These are phyloP conservation scores for Diutina ranongensis DNA, from an alignment of 1,139 yeast species.

Conservation along the genomic window DNA sequence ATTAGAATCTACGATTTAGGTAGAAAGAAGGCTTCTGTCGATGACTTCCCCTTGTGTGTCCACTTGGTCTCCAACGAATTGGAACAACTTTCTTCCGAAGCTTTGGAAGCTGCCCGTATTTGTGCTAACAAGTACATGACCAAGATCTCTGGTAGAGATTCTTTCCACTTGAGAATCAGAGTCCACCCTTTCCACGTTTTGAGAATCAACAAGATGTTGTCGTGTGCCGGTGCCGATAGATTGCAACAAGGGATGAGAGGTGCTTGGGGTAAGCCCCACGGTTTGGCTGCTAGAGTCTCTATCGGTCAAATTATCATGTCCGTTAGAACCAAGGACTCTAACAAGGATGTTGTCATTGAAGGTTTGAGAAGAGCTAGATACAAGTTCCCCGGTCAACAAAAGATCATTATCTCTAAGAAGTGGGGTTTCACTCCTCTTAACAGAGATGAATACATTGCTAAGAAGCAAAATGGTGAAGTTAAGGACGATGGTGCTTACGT, in stretches of 20 bases:
- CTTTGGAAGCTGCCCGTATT: slow-evolving; percentile 99
- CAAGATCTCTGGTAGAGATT: slow-evolving; percentile 95
- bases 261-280: slow-evolving; percentile 99
- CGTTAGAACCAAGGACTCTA: slow-evolving; percentile 95
- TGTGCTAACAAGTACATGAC: slow-evolving; percentile 99
- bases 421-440: slow-evolving; percentile 99
- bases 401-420: slow-evolving; percentile 97
- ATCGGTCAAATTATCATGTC: slow-evolving; percentile 98
- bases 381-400: slow-evolving; percentile 99
- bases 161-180: slow-evolving; percentile 99
- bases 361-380: slow-evolving; percentile 99
- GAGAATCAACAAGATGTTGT: slow-evolving; percentile 99
- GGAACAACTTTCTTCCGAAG: slow-evolving; percentile 98
- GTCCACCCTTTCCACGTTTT: slow-evolving; percentile 99
- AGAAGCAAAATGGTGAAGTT: slow-evolving; percentile 95
- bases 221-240: slow-evolving; percentile 99
- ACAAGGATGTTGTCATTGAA: slow-evolving; percentile 96
- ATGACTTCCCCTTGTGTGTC: slow-evolving; percentile 98
- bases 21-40: slow-evolving; percentile 99
- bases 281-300: slow-evolving; percentile 98
- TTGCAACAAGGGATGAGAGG: slow-evolving; percentile 99
- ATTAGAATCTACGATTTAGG: slow-evolving; percentile 98
- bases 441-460: slow-evolving; percentile 93
- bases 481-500: slow-evolving; percentile 99
- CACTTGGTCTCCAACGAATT: slow-evolving; percentile 98